Percentiles rank a stretch among this genome's conserved stretches.
Evolutionary conservation across 1,284 basidiomycete genomes (phyloP).

Genomic region (Malassezia globosa): DNA sequence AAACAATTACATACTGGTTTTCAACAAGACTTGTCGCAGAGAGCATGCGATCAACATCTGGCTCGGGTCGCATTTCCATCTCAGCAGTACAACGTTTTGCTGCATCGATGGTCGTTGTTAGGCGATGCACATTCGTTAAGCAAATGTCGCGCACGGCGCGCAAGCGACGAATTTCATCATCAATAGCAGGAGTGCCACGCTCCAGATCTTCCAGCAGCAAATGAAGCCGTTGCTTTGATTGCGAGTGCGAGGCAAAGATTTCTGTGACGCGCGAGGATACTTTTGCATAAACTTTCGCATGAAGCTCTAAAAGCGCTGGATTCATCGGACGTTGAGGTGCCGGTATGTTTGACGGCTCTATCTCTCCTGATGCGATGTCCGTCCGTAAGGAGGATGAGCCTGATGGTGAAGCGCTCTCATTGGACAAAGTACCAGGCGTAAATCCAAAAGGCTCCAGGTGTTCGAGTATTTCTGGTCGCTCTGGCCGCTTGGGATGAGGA

Average conservation of each 20-base stretch:
- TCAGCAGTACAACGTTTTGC: conserved; percentile 61
- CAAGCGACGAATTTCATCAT: conserved; percentile 88
- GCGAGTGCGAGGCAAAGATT: conserved; percentile 57
- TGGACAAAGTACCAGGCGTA: not conserved
- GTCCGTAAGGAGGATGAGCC: too few relatives aligned
- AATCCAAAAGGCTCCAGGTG: not conserved
- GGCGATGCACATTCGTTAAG: conserved; percentile 59
- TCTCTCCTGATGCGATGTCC: conserved; percentile 47
- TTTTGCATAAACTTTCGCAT: conserved; percentile 66
- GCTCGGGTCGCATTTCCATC: conserved; percentile 21
- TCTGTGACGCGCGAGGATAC: conserved; percentile 60
- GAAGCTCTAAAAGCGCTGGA: conserved; percentile 68
- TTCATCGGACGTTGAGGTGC: conserved; percentile 70
- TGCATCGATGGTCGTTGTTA: conserved; percentile 56
- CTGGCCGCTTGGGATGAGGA: not conserved
- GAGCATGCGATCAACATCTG: conserved; percentile 31
- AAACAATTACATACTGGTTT: conserved; percentile 28
- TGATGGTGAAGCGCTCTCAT: too few relatives aligned
- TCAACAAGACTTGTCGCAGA: conserved; percentile 38
- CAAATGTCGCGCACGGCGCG: conserved; percentile 91
- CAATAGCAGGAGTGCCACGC: conserved; percentile 77
- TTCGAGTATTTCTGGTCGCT: not conserved
- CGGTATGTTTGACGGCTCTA: not conserved
- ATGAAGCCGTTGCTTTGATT: conserved; percentile 64
- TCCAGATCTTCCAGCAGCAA: conserved; percentile 72